Base-by-base conservation (phyloP, 257 asterid genomes). In the Schizonepeta tenuifolia region DNA sequence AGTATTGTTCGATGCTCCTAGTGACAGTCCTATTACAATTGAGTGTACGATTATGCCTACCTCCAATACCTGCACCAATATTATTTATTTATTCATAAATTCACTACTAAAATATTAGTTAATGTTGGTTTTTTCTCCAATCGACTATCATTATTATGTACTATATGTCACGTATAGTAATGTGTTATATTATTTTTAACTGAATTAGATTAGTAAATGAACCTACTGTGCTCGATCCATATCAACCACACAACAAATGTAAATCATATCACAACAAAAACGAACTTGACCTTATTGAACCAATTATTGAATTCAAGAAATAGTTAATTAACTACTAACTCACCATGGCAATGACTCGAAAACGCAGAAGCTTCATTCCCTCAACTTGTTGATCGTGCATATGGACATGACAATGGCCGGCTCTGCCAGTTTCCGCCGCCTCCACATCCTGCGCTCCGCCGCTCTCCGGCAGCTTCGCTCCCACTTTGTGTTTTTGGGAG, bases 321-420 rank as follows among this genome's bases (percentile, higher is more conserved):
- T 31, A 31, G 3, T 31, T 31, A 31, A 5, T 31, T 31, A 31
- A 5, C 6, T 12, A 80, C 83, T 80, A 2, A 88, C n/a, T n/a
- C n/a, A n/a, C 92, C 90, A 83, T 85, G 58, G 90, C 90, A 55
- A 85, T 73, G 5, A 89, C 89, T 40, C 90, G 76, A 68, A 77
- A 84, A 18, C 92, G 92, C 18, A 86, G 73, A 63, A 86, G 80
- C 56, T 77, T 77, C 1, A 85, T 2, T 1, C 79, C 90, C 4
- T 31, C 65, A 3, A 18, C 61, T 2, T 18, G 13, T 8, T 9
- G 10, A 18, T 17, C 8, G 17, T 46, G 17, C 6, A 46, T 0
- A 5, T 46, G n/a, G 12, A 4, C 2, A 66, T 79, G 64, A 31
- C 22, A 9, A 6, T 74, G 75, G 5, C 61, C 73, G 60, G 6